A percentile compares a stretch with the other conserved stretches of the same genome.
phyloP scores from a whole-genome alignment of 2,329 filamentous ascomycete genomes.

The Neocucurbitaria cava region DNA sequence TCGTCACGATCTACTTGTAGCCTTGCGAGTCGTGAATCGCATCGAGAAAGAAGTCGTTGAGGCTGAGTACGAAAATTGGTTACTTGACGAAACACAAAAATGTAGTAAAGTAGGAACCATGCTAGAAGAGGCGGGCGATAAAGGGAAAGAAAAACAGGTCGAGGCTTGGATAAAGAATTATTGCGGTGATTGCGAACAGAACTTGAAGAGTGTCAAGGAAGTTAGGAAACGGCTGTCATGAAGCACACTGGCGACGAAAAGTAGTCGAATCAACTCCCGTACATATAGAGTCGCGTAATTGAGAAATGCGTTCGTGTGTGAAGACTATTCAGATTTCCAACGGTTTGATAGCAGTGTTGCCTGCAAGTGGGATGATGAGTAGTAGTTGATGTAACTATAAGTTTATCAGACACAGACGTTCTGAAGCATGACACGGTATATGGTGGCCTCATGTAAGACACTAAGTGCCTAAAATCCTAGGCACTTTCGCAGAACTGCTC shows the following conservation, averaged over 20 bases:
- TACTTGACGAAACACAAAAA: conserved; percentile 76
- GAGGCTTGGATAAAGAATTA: conserved; percentile 66
- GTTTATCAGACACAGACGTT: background rate
- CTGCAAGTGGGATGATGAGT: background rate
- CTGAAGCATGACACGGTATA: background rate
- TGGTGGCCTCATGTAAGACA: background rate
- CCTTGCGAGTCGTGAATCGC: conserved; percentile 86
- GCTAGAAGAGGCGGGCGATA: conserved; percentile 48
- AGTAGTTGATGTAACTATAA: background rate
- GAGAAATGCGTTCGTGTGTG: background rate
- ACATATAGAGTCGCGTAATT: background rate
- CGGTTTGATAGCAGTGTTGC: background rate
- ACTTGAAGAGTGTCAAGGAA: conserved; percentile 17
- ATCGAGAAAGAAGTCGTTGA: conserved; percentile 86
- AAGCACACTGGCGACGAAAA: background rate
- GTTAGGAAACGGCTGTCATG: conserved; percentile 12
- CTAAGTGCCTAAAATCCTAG: background rate
- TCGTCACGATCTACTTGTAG: conserved; percentile 88
- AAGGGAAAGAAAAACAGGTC: conserved; percentile 53
- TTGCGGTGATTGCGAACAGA: conserved; percentile 65
- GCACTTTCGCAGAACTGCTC: background rate
- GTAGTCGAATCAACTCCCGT: background rate
- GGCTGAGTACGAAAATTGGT: conserved; percentile 93
- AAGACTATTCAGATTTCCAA: background rate
- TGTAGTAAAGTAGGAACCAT: conserved; percentile 70